A percentile compares a stretch with the other conserved stretches of the same genome.
phyloP scores from a whole-genome alignment of 305 asterid genomes.

The Fraxinus platypoda region DNA sequence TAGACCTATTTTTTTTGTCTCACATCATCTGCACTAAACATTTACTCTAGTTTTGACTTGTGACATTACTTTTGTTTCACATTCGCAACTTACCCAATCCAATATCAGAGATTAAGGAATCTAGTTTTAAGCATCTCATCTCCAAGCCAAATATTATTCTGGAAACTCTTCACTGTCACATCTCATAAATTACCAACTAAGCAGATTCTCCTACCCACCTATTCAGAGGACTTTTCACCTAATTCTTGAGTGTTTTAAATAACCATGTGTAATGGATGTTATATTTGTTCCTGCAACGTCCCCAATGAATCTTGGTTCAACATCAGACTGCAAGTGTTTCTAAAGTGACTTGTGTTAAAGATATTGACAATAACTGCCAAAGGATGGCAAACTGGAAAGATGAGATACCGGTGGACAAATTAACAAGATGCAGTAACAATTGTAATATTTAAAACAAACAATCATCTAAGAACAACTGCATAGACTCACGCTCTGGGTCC shows the following conservation, averaged over 20 bases:
- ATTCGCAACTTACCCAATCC: neutral
- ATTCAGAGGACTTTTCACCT: neutral
- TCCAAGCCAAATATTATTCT: neutral
- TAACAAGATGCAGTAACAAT: neutral
- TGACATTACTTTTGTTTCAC: neutral
- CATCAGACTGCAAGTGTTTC: neutral
- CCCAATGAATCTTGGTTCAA: neutral
- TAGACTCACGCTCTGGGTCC: neutral
- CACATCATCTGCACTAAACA: neutral
- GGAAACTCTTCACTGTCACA: conserved; percentile 9
- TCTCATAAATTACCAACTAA: conserved; percentile 1
- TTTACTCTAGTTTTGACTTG: neutral
- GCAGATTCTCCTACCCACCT: conserved; percentile 1
- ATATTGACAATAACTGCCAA: neutral
- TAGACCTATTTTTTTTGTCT: neutral
- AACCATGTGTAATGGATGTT: neutral
- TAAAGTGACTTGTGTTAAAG: neutral
- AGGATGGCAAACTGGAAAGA: neutral
- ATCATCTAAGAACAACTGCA: neutral
- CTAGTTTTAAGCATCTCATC: neutral
- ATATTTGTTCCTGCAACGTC: neutral
- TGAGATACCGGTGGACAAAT: neutral
- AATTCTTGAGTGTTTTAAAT: neutral
- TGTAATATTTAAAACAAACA: neutral
- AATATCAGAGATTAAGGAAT: neutral